Evolutionary conservation across 176 grass and related monocot genomes (phyloP), one percentile per base, ranked within the genome.

Genomic region (Hordeum marinum): DNA sequence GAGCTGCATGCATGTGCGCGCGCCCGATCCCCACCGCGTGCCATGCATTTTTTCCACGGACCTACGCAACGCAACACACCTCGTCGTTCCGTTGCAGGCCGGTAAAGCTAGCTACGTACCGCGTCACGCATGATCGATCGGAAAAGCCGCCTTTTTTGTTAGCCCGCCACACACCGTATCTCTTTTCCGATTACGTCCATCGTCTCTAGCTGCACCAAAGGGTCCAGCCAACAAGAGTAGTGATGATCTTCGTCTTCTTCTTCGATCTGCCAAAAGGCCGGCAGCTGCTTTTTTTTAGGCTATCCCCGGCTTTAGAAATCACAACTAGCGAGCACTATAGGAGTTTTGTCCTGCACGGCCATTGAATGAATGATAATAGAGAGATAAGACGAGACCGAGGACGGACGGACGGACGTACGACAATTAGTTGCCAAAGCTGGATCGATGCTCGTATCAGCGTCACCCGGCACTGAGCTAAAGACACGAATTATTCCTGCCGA

Each of bases 381-480:
- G 24, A 52, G 72, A 75, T 75, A 52, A 73, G 54, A 13, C 68
- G 57, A 34, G 57, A 34, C 18, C 15, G 48, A 52, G 17, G 32
- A 34, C 32, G 32, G 15, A 72, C 39, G n/a, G 31, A 32, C 31
- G 80, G 15, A 72, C 39, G 18, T 61, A 83, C 26, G 37, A 13
- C 58, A 57, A 70, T 69, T 67, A 74, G 54, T 57, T 21, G 18
- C 82, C 21, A 20, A 57, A 57, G 54, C 54, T 1, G 7, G 18
- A 0, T 7, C 32, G 32, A 34, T 55, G 67, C 59, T 74, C 35
- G 84, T 31, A 79, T 86, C 79, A 27, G 88, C 55, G 84, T 87
- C 88, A 90, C n/a, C 80, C 21, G 14, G 25, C 88, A 87, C 80
- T 83, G 74, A 87, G 42, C 65, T 90, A 86, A 83, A 90, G 84